A percentile compares a stretch with the other conserved stretches of the same genome.
phyloP scores from a whole-genome alignment of 257 asterid genomes.

The Knoxia roxburghii region DNA sequence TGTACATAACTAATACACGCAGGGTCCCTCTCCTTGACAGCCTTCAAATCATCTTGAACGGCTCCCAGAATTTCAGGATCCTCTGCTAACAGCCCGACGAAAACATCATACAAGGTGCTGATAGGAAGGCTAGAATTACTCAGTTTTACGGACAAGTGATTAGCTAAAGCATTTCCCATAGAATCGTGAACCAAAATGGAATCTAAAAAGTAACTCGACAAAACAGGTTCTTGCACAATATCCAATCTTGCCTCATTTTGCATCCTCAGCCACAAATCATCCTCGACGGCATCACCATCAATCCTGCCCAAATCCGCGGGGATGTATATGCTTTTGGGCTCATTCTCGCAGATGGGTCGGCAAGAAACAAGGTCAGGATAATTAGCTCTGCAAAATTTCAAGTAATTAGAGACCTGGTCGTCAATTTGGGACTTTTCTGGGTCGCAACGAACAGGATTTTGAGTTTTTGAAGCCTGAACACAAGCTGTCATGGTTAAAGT shows the following conservation, averaged over 20 bases:
- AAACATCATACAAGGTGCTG: constrained; percentile 47
- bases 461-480: constrained; percentile 50
- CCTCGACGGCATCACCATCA: constrained; percentile 9
- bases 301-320: constrained; percentile 8
- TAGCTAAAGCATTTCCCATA: constrained; percentile 57
- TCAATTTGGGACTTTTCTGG: constrained; percentile 29
- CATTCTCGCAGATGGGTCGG: constrained; percentile 28
- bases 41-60: constrained; percentile 53
- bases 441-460: constrained; percentile 29
- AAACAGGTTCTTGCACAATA: constrained; percentile 60
- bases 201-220: constrained; percentile 44
- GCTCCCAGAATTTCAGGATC: constrained; percentile 47
- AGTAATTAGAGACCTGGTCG: constrained; percentile 34
- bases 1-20: constrained; percentile 82
- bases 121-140: constrained; percentile 49
- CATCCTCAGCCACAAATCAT: constrained; percentile 55
- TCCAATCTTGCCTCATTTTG: constrained; percentile 67
- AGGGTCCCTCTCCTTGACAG: constrained; percentile 82
- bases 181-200: constrained; percentile 61
- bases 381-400: constrained; percentile 37
- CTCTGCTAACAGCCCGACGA: constrained; percentile 39
- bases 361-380: constrained; percentile 36
- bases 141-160: constrained; percentile 56
- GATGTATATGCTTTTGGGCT: constrained; percentile 7
- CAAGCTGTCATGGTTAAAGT: constrained; percentile 53